Base-by-base conservation (phyloP, 108 stramenopile species). In the Asterionellopsis glacialis region DNA sequence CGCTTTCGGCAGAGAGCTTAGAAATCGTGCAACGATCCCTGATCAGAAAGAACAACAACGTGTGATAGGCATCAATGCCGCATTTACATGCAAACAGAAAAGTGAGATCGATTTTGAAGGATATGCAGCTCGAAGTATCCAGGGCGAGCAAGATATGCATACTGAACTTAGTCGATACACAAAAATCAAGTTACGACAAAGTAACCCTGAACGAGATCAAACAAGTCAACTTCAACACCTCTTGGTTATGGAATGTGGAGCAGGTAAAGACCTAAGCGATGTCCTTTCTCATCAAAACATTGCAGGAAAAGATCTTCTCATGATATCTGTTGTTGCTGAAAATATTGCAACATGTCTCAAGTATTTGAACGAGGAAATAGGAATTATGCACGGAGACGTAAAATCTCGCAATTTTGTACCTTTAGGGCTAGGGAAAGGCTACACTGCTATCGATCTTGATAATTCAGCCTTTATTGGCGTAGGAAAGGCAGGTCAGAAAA, bases 221-320 rank as follows among this genome's bases (percentile, higher is more conserved):
- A 23, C 18, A 9, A 55, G 5, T 5, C 48, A 62, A 9, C 63
- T 64, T 15, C 33, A 64, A 13, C 45, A 64, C 43, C 47, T 64
- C 40, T 41, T 64, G 9, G 63, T 64, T 13, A 64, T 64, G 63
- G 63, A 64, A 9, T 64, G 54, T 41, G 63, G 63, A 33, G 52
- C 41, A 19, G 63, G 63, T 15, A 21, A 45, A 15, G 63, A 64
- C 40, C 27, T 64, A 12, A 40, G 55, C 27, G 54, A 64, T 45
- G 33, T 64, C 19, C 53, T 64, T 18, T 54, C 52, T 22, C 52
- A 54, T 21, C 63, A 64, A 25, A 64, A 64, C 42, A 64, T 64
- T 27, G 63, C 63, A 21, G 63, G 63, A 3, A 64, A 55, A 42
- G 63, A 64, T 55, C 54, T 55, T 13, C 24, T 45, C 40, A 43